These are phyloP conservation scores for Mortierella sp. DNA, from an alignment of 371 early-diverging fungal species.

Conservation along the genomic window DNA sequence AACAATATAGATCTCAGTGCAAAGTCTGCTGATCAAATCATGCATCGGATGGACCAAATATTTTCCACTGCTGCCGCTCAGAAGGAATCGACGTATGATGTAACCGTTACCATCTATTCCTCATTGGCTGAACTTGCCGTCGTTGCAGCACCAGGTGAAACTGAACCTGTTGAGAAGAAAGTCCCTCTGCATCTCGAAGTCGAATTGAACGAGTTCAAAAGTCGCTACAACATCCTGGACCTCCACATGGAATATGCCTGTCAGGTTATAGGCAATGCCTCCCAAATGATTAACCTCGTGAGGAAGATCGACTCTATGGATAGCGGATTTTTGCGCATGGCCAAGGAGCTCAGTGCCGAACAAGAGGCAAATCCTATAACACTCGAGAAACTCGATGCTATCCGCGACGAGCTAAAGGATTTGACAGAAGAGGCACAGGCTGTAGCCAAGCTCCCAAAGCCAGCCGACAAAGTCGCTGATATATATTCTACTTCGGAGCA, in stretches of 20 bases:
- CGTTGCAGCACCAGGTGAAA: slow-evolving; percentile 24
- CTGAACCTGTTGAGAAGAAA: slow-evolving; percentile 13
- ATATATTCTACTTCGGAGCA: slow-evolving; percentile 13
- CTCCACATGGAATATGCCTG: slow-evolving; percentile 28
- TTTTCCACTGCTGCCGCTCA: slow-evolving; percentile 21
- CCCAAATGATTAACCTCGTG: slow-evolving; percentile 8
- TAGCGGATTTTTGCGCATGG: slow-evolving; percentile 40
- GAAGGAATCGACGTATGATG: slow-evolving; percentile 42
- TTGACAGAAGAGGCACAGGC: slow-evolving; percentile 11
- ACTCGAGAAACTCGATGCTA: slow-evolving; percentile 32
- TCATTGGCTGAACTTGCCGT: slow-evolving; percentile 40
- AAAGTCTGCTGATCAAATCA: slow-evolving; percentile 32
- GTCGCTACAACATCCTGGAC: slow-evolving; percentile 31
- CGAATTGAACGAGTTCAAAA: slow-evolving; percentile 50
- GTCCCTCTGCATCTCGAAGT: slow-evolving; percentile 51
- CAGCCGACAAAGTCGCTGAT: slow-evolving; percentile 32
- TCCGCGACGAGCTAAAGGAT: slow-evolving; percentile 35
- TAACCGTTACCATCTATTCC: slow-evolving; percentile 42
- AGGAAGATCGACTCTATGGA: slow-evolving; percentile 48
- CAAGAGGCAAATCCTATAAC: slow-evolving; percentile 34
- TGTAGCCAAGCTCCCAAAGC: slow-evolving; percentile 33
- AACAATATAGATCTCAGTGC: slow-evolving; percentile 18
- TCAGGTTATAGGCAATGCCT: slow-evolving; percentile 17
- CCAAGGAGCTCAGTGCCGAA: slow-evolving; percentile 38
- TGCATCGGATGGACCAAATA: slow-evolving; percentile 31